These are phyloP conservation scores for Corchorus olitorius DNA, from an alignment of 345 rosid species.

Conservation along the genomic window DNA sequence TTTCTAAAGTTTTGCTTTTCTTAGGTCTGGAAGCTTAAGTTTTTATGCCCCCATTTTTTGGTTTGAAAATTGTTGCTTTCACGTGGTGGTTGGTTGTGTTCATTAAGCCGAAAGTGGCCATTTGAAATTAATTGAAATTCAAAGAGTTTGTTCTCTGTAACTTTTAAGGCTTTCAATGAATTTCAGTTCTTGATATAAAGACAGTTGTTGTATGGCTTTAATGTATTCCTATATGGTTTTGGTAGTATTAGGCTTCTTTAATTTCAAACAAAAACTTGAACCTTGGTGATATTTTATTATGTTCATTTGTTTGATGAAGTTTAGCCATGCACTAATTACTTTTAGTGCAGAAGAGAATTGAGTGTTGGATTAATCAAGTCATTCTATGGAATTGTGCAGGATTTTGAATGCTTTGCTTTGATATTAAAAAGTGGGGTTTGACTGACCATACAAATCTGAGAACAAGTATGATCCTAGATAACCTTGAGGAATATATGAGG, in stretches of 20 bases:
- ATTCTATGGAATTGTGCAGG: constrained; percentile 12
- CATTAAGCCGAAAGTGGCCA: constrained; percentile 6
- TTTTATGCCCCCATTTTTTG: constrained; percentile 1
- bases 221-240: background rate
- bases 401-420: constrained; percentile 13
- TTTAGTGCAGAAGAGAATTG: background rate
- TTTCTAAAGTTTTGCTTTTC: background rate
- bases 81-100: constrained; percentile 11
- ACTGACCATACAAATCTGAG: constrained; percentile 22
- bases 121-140: background rate
- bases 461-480: constrained; percentile 37
- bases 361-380: background rate
- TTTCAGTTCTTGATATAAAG: background rate
- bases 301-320: background rate
- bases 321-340: background rate
- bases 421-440: constrained; percentile 20
- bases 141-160: background rate
- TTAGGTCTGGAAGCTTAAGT: constrained; percentile 8
- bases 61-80: constrained; percentile 5
- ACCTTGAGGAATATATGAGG: constrained; percentile 19
- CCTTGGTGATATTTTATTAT: background rate
- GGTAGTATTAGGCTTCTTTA: background rate
- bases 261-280: background rate
- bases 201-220: constrained; percentile 1
- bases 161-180: background rate